phyloP scores from a whole-genome alignment of 306 rosid species.

The Cucurbita argyrosperma region DNA sequence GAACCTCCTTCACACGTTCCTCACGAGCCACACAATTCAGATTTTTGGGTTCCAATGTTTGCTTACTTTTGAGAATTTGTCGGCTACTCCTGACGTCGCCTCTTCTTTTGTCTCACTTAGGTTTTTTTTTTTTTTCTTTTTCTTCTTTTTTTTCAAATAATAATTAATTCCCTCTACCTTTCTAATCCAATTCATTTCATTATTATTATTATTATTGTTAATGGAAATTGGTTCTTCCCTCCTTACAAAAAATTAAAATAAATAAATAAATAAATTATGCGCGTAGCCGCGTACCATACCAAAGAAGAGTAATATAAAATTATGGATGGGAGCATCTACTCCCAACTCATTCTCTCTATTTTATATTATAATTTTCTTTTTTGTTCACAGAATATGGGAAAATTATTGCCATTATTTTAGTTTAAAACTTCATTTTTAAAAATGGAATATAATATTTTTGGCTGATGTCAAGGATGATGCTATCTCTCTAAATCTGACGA shows the following conservation, averaged over 20 bases:
- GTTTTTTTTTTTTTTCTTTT: not conserved
- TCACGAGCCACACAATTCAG: conserved; percentile 4
- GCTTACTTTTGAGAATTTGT: conserved; percentile 13
- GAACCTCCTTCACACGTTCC: conserved; percentile 26
- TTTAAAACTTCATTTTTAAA: not conserved
- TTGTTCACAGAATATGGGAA: not conserved
- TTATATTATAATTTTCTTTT: not conserved
- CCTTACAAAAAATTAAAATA: not conserved
- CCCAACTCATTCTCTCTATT: not conserved
- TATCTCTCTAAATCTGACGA: conserved; percentile 19
- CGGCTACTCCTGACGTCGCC: conserved; percentile 20
- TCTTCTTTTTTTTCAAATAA: not conserved
- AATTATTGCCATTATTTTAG: not conserved
- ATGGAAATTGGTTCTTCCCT: not conserved
- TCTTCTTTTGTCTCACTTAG: not conserved
- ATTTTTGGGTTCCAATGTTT: not conserved
- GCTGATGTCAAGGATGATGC: conserved; percentile 35
- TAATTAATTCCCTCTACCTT: not conserved
- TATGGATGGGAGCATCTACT: not conserved
- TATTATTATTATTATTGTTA: not conserved
- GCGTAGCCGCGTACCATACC: not conserved
- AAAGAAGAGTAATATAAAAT: not conserved
- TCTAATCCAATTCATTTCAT: not conserved
- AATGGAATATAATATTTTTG: not conserved
- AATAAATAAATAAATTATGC: not conserved